These are phyloP conservation scores for Mitragyna speciosa DNA, from an alignment of 257 asterid species.

Conservation along the genomic window DNA sequence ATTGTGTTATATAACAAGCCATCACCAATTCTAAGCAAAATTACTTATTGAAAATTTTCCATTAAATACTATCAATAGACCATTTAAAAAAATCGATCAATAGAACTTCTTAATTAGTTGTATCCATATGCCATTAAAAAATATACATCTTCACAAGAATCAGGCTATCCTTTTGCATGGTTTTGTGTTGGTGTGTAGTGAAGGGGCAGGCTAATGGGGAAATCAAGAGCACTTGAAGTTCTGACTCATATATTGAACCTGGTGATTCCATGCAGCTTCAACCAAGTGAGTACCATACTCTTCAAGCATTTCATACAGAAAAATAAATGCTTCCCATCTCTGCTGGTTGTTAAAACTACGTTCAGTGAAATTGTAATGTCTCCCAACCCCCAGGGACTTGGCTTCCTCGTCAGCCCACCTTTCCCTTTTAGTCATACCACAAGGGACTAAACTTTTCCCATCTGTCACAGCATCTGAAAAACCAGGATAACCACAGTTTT, in stretches of 20 bases:
- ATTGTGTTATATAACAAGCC: neutral
- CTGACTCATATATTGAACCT: conserved; percentile 45
- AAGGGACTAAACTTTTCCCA: conserved; percentile 37
- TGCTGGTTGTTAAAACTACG: conserved; percentile 40
- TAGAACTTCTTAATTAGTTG: neutral
- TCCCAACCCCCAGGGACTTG: conserved; percentile 82
- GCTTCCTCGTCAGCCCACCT: conserved; percentile 95
- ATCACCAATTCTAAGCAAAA: neutral
- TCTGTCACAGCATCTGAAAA: conserved; percentile 41
- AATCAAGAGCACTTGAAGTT: neutral
- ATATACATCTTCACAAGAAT: neutral
- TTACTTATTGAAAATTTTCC: neutral
- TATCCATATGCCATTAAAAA: neutral
- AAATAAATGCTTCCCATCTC: conserved; percentile 88
- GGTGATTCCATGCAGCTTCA: conserved; percentile 98
- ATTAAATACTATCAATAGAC: neutral
- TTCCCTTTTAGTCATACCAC: conserved; percentile 56
- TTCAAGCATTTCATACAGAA: conserved; percentile 96
- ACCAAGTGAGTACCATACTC: conserved; percentile 98
- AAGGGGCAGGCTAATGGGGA: neutral
- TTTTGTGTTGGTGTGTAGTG: neutral
- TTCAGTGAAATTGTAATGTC: conserved; percentile 42
- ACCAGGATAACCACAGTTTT: conserved; percentile 42
- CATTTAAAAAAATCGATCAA: too few species aligned
- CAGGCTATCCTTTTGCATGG: too few species aligned